Evolutionary conservation across 352 stramenopile species (phyloP).

Genomic region (Aphanomyces stellatus): DNA sequence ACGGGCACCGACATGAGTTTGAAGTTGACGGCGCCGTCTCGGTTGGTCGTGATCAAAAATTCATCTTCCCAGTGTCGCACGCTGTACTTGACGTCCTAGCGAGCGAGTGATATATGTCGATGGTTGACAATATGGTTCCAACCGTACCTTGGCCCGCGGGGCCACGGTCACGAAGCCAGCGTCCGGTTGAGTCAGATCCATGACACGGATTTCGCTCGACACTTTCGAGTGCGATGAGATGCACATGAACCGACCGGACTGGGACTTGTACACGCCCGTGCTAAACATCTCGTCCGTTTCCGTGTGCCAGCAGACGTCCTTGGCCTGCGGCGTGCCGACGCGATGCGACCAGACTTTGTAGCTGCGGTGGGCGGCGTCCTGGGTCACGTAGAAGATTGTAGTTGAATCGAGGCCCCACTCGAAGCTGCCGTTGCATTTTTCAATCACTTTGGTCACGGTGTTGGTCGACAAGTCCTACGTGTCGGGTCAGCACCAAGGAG

Average conservation of each 20-base stretch:
- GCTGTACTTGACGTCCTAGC: conserved; percentile 68
- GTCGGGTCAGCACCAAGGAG: conserved; percentile 21
- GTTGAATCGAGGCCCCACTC: conserved; percentile 86
- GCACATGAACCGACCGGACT: conserved; percentile 90
- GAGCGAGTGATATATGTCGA: neutral
- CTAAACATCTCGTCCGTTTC: conserved; percentile 93
- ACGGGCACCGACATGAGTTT: conserved; percentile 79
- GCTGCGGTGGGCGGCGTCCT: conserved; percentile 87
- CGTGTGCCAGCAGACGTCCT: conserved; percentile 89
- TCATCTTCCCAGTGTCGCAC: conserved; percentile 80
- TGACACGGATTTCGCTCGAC: conserved; percentile 84
- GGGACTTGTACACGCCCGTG: conserved; percentile 87
- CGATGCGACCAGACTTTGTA: conserved; percentile 91
- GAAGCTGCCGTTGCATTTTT: conserved; percentile 78
- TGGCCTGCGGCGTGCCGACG: conserved; percentile 50
- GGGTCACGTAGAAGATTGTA: conserved; percentile 91
- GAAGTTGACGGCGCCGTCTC: conserved; percentile 89
- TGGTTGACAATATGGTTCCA: too few species aligned
- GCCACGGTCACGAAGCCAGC: conserved; percentile 49
- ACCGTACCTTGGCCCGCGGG: conserved; percentile 29
- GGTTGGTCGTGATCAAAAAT: conserved; percentile 94
- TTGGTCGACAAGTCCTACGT: conserved; percentile 36
- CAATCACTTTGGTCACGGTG: conserved; percentile 62
- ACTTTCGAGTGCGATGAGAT: conserved; percentile 83
- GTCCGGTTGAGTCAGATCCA: conserved; percentile 45